A percentile compares a stretch with the other conserved stretches of the same genome.
Evolutionary conservation across 768 basidiomycete species (phyloP).

Genomic region (Calvatia gigantea): DNA sequence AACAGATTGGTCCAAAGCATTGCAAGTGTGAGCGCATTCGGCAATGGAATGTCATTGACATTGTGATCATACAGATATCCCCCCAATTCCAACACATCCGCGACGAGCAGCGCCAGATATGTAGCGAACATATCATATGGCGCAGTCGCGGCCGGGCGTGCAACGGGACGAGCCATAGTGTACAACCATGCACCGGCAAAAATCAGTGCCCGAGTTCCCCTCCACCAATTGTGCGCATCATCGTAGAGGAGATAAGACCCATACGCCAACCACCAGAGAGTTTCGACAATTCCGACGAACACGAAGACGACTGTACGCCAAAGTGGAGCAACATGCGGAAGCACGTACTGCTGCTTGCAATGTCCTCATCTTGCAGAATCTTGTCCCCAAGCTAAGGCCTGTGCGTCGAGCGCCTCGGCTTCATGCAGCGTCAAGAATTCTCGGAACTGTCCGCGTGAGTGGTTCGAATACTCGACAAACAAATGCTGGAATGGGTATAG

Average conservation of each 20-base stretch:
- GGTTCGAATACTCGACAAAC: constrained; percentile 21
- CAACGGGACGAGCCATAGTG: constrained; percentile 51
- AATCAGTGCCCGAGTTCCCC: constrained; percentile 27
- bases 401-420: constrained; percentile 46
- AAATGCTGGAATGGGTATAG: constrained; percentile 27
- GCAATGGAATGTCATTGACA: constrained; percentile 40
- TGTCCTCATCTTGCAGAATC: neutral
- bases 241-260: constrained; percentile 53
- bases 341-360: constrained; percentile 14
- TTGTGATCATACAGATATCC: constrained; percentile 50
- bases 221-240: constrained; percentile 19
- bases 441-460: constrained; percentile 31
- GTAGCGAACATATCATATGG: constrained; percentile 63
- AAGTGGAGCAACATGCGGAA: constrained; percentile 34
- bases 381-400: constrained; percentile 12
- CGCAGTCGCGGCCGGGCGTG: constrained; percentile 50
- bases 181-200: constrained; percentile 65
- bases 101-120: constrained; percentile 45
- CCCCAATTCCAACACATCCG: constrained; percentile 46
- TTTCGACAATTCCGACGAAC: constrained; percentile 51
- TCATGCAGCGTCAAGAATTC: constrained; percentile 49
- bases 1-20: constrained; percentile 40
- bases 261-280: constrained; percentile 54
- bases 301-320: constrained; percentile 47
- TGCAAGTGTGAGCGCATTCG: constrained; percentile 24